phyloP scores from a whole-genome alignment of 2,329 filamentous ascomycete species.

The Sporothrix brasiliensis region DNA sequence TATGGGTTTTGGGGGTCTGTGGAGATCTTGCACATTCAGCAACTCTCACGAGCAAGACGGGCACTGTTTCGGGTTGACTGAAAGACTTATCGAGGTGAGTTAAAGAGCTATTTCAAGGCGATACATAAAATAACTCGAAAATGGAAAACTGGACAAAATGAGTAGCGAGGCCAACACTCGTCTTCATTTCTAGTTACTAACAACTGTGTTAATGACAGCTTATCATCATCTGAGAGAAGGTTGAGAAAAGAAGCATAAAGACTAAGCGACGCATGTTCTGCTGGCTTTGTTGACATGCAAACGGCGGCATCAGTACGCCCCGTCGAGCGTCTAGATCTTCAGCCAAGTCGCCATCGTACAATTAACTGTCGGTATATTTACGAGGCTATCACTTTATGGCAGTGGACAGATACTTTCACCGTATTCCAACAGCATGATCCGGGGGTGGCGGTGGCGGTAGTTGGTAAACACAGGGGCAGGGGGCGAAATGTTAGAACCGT shows the following conservation, averaged over 20 bases:
- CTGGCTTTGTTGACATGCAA: neutral
- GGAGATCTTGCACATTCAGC: slow-evolving; percentile 59
- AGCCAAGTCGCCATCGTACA: neutral
- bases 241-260: too few species aligned
- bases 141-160: neutral
- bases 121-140: neutral
- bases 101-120: neutral
- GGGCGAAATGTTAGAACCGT: neutral
- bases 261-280: neutral
- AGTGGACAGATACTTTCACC: neutral
- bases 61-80: slow-evolving; percentile 58
- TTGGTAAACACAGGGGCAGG: neutral
- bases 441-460: slow-evolving; percentile 30
- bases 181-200: neutral
- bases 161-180: neutral
- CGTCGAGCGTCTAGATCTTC: neutral
- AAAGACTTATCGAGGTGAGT: slow-evolving; percentile 62
- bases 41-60: slow-evolving; percentile 54
- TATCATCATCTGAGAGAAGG: slow-evolving; percentile 30
- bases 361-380: neutral
- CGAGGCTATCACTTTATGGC: neutral
- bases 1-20: slow-evolving; percentile 66
- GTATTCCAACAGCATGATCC: slow-evolving; percentile 11
- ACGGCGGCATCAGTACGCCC: neutral
- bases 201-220: slow-evolving; percentile 25